These are phyloP conservation scores for Cokeromyces recurvatus DNA, from an alignment of 371 early-diverging fungal genomes.

Conservation along the genomic window DNA sequence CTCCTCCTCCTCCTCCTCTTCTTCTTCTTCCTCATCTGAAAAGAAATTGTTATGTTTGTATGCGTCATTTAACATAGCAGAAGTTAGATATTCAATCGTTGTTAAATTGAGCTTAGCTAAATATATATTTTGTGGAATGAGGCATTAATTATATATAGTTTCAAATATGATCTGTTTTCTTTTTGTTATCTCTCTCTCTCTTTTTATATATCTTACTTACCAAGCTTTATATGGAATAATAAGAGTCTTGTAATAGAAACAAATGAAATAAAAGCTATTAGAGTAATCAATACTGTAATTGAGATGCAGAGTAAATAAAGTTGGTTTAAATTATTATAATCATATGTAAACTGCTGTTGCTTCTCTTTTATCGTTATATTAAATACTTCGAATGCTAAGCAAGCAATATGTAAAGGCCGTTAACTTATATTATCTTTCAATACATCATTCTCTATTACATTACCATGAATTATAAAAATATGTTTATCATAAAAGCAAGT, in stretches of 20 bases:
- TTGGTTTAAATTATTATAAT: not conserved
- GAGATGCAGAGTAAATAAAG: not conserved
- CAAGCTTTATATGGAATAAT: slow-evolving; percentile 44
- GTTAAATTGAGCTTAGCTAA: slow-evolving; percentile 38
- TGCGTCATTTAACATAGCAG: too few species aligned
- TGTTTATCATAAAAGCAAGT: slow-evolving; percentile 24
- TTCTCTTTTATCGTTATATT: too few species aligned
- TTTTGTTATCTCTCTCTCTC: too few species aligned
- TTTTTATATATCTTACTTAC: too few species aligned
- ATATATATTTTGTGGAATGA: too few species aligned
- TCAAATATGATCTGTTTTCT: too few species aligned
- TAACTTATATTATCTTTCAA: too few species aligned
- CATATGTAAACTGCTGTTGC: not conserved
- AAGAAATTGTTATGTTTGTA: not conserved
- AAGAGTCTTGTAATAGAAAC: slow-evolving; percentile 35
- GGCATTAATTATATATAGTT: too few species aligned
- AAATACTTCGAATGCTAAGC: slow-evolving; percentile 1
- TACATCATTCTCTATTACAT: not conserved
- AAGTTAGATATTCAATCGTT: slow-evolving; percentile 47
- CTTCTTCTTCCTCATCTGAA: not conserved
- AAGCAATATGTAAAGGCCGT: too few species aligned
- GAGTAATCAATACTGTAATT: slow-evolving; percentile 9
- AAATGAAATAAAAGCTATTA: slow-evolving; percentile 18
- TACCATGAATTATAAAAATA: slow-evolving; percentile 30
- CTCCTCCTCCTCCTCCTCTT: too few species aligned